Evolutionary conservation across 169 alveolate species (phyloP).

Genomic region (Plasmodium sp.): DNA sequence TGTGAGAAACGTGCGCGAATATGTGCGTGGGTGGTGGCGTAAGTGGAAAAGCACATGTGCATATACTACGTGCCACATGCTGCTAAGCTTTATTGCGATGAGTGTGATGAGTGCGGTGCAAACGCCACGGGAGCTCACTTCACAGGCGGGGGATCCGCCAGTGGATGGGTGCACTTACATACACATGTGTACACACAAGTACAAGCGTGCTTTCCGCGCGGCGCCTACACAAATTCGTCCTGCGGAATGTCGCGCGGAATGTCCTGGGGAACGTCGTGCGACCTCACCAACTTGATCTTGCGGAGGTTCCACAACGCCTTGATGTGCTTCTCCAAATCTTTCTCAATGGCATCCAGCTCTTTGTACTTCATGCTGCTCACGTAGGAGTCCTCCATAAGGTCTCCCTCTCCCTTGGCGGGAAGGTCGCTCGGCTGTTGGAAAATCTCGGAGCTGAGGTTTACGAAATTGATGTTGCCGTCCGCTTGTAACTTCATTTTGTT

Average conservation of each 20-base stretch:
- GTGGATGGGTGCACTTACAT: background rate
- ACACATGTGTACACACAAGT: too few relatives aligned
- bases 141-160: background rate
- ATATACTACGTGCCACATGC: background rate
- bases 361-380: constrained; percentile 50
- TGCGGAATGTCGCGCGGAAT: constrained; percentile 5
- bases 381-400: constrained; percentile 20
- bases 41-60: background rate
- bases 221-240: background rate
- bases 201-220: background rate
- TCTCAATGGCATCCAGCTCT: constrained; percentile 68
- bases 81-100: background rate
- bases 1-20: background rate
- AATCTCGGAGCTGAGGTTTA: background rate
- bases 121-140: background rate
- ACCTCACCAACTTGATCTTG: constrained; percentile 27
- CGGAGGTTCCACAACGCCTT: constrained; percentile 71
- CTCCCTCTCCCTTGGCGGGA: constrained; percentile 6
- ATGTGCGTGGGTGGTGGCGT: background rate
- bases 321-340: constrained; percentile 68
- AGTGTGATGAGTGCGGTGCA: background rate
- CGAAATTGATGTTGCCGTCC: background rate
- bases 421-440: background rate
- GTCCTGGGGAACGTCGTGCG: background rate
- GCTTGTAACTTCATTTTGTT: background rate